A percentile compares a stretch with the other conserved stretches of the same genome.
phyloP scores from a whole-genome alignment of 1,139 yeast genomes.

The Nematodospora anomalae region DNA sequence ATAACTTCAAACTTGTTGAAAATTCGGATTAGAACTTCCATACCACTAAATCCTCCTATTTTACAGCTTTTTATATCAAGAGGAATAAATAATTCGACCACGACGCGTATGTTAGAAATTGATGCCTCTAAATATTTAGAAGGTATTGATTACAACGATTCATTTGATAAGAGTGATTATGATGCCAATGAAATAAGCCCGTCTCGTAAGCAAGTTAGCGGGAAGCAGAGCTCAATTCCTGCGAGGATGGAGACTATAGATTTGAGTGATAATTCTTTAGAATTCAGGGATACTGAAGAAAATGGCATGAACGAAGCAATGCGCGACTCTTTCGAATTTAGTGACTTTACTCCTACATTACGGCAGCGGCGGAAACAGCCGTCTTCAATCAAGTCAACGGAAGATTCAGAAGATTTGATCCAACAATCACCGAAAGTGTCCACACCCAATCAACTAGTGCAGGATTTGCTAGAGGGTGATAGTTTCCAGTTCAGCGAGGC shows the following conservation, averaged over 20 bases:
- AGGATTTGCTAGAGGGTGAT: not conserved
- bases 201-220: not conserved
- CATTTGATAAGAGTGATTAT: not conserved
- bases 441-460: not conserved
- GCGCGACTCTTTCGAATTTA: not conserved
- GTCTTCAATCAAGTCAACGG: no score
- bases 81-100: not conserved
- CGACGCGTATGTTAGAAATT: not conserved
- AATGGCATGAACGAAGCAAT: not conserved
- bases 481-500: not conserved
- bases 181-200: not conserved
- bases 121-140: not conserved
- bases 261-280: not conserved
- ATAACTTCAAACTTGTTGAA: not conserved
- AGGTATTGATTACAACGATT: not conserved
- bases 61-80: not conserved
- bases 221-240: not conserved
- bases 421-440: not conserved
- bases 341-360: not conserved
- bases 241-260: not conserved
- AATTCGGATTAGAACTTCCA: not conserved
- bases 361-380: no score
- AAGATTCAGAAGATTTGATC: not conserved
- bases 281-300: not conserved
- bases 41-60: not conserved